Evolutionary conservation across 1,284 basidiomycete genomes (phyloP), one percentile per base, ranked within the genome.

Genomic region (Marasmius fiardii): DNA sequence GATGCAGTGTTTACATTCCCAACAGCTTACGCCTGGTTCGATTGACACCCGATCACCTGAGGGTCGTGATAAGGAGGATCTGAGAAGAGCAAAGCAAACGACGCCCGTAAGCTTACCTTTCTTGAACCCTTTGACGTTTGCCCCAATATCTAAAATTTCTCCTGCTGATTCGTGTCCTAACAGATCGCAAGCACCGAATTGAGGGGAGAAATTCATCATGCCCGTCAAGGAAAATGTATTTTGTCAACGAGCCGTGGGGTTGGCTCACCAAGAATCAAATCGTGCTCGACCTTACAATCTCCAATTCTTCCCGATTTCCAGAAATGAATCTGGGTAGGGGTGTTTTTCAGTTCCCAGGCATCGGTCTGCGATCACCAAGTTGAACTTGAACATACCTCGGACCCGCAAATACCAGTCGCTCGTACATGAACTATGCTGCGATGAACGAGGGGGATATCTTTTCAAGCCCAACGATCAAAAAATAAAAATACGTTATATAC

Each of bases 1-100:
- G n/a, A 58, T 48, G 24, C 59, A 60, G 23, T 60, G 53, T 28
- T 55, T 54, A 49, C 58, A 60, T 43, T 54, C 55, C 55, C 55
- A 57, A 34, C 55, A 57, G 21, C 51, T 26, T 1, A 57, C 51
- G 24, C 55, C 55, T 12, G 55, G 55, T 43, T 57, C 55, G 33
- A 57, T 57, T 14, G 55, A 57, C 11, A 57, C 55, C 4, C 51
- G 50, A 47, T 57, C 55, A 28, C 51, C 54, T 55, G n/a, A 28
- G 26, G 14, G 16, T 12, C 28, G 28, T 31, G 5, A 10, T 11
- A 39, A 14, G n/a, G 20, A 43, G 21, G 18, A 49, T 37, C 23
- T 4, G 28, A 26, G 24, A 18, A 18, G n/a, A 21, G 5, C 4
- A 31, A 4, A 7, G n/a, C 26, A 0, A 41, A 20, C 10, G 28